phyloP scores from a whole-genome alignment of 2,329 filamentous ascomycete species.

The Aureobasidium sp. region DNA sequence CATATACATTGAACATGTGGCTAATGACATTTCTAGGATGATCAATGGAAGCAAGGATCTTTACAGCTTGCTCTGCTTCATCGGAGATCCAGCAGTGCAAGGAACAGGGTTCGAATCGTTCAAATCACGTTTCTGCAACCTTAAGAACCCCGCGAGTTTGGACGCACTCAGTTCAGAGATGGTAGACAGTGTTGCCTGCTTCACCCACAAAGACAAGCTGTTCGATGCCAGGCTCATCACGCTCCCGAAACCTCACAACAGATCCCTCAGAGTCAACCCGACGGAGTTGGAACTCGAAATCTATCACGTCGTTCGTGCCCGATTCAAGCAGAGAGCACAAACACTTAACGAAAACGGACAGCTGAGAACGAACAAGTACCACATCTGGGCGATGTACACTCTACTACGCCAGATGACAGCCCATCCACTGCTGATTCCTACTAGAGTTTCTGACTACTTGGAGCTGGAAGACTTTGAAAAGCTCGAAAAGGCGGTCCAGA shows the following conservation, averaged over 20 bases:
- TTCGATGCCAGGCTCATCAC: conserved; percentile 49
- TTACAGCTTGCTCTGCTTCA: conserved; percentile 40
- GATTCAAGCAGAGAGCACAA: conserved; percentile 40
- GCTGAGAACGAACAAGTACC: conserved; percentile 32
- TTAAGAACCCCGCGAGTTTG: background rate
- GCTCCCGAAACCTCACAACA: conserved; percentile 44
- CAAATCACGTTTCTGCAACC: background rate
- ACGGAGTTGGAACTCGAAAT: conserved; percentile 46
- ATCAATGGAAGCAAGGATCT: conserved; percentile 28
- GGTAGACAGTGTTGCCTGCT: conserved; percentile 44
- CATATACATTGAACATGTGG: background rate
- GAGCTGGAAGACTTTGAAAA: conserved; percentile 39
- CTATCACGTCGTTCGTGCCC: conserved; percentile 45
- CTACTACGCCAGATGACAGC: conserved; percentile 46
- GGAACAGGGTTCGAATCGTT: background rate
- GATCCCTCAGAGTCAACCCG: conserved; percentile 41
- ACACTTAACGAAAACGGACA: conserved; percentile 20
- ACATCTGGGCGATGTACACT: conserved; percentile 42
- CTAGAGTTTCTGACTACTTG: conserved; percentile 39
- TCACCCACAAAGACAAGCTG: conserved; percentile 48
- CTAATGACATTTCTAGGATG: conserved; percentile 20
- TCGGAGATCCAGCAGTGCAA: conserved; percentile 19
- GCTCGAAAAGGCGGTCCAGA: conserved; percentile 25
- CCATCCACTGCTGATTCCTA: conserved; percentile 44
- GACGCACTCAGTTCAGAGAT: background rate